Evolutionary conservation across 140 eudicot genomes (phyloP).

Genomic region (Erigeron philadelphicus): DNA sequence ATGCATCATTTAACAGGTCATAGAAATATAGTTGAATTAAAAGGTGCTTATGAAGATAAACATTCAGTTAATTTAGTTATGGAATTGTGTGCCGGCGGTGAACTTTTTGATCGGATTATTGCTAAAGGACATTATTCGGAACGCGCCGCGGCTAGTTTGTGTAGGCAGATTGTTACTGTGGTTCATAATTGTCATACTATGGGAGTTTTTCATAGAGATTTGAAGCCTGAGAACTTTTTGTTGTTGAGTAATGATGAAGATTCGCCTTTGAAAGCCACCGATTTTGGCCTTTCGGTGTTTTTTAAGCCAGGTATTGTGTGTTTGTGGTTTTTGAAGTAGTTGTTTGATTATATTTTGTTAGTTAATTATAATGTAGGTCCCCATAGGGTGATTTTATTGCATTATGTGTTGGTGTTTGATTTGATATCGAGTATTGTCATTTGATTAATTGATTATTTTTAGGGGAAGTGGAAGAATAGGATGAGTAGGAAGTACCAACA

Average conservation of each 20-base stretch:
- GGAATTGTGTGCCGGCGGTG: slow-evolving; percentile 95
- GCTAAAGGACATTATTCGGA: slow-evolving; percentile 93
- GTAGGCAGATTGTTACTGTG: slow-evolving; percentile 83
- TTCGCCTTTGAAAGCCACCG: slow-evolving; percentile 90
- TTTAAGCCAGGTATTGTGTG: slow-evolving; percentile 66
- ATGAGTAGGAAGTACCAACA: neutral
- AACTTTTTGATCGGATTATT: slow-evolving; percentile 85
- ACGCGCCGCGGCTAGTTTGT: slow-evolving; percentile 73
- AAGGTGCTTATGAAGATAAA: slow-evolving; percentile 73
- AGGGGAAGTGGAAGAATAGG: neutral
- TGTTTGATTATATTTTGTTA: neutral
- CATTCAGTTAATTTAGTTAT: slow-evolving; percentile 71
- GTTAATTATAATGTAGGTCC: slow-evolving; percentile 5
- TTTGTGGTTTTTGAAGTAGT: slow-evolving; percentile 6
- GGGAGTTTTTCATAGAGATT: slow-evolving; percentile 93
- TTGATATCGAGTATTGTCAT: slow-evolving; percentile 12
- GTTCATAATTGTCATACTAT: slow-evolving; percentile 83
- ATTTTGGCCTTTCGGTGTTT: slow-evolving; percentile 79
- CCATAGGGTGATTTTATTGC: too few species aligned
- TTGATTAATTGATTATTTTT: neutral
- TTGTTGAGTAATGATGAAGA: slow-evolving; percentile 58
- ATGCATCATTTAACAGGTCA: slow-evolving; percentile 93
- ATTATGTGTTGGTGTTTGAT: too few species aligned
- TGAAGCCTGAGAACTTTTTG: slow-evolving; percentile 90
- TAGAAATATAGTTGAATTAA: slow-evolving; percentile 74